These are phyloP conservation scores for Talaromyces sp. DNA, from an alignment of 2,329 filamentous ascomycete genomes.

Conservation along the genomic window DNA sequence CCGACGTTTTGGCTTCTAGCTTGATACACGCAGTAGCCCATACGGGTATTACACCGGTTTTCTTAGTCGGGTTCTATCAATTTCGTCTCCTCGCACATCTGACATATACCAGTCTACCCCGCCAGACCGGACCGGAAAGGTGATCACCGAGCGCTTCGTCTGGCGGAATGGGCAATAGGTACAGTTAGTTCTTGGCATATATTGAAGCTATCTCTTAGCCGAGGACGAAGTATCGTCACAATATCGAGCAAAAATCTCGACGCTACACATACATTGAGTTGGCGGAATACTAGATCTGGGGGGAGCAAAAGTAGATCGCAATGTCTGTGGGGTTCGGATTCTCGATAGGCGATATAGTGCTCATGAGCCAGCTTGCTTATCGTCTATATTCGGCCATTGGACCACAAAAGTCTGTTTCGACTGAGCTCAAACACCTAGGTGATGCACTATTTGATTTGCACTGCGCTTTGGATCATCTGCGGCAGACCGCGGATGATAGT, in stretches of 20 bases:
- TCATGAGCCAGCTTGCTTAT: background rate
- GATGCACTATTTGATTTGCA: background rate
- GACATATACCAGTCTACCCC: no score
- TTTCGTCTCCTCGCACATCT: no score
- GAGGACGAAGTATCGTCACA: no score
- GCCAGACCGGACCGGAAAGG: no score
- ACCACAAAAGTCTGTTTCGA: background rate
- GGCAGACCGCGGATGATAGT: background rate
- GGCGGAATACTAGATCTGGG: background rate
- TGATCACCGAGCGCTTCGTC: no score
- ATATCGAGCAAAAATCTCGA: no score
- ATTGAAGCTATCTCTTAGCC: background rate
- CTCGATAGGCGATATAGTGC: background rate
- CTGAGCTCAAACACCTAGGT: background rate
- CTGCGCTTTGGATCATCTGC: background rate
- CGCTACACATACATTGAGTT: no score
- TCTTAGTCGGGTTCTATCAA: no score
- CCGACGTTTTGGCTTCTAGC: background rate
- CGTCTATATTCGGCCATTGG: background rate
- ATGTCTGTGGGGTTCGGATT: background rate
- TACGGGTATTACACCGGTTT: no score
- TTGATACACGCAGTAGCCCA: background rate
- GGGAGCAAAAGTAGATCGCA: background rate
- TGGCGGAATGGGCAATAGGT: no score
- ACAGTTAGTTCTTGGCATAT: no score